Evolutionary conservation across 1,284 basidiomycete species (phyloP).

Genomic region (Papiliotrema terrestris): DNA sequence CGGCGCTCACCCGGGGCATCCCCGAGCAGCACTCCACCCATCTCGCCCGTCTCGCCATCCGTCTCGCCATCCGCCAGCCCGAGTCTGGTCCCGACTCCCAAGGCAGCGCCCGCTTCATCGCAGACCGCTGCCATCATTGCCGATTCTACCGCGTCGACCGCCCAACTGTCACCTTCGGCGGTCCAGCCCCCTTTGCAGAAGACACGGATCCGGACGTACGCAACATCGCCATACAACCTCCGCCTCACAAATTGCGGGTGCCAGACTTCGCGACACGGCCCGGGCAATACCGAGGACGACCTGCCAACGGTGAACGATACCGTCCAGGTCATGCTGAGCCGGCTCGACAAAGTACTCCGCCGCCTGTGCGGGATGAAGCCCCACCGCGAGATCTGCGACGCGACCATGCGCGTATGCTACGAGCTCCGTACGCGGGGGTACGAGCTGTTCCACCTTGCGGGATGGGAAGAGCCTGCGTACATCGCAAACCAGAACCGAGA

Average conservation of each 20-base stretch:
- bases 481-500: too few species aligned
- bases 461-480: neutral
- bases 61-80: too few species aligned
- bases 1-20: too few species aligned
- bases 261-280: neutral
- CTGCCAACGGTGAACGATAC: neutral
- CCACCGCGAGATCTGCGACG: conserved; percentile 1
- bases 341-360: conserved; percentile 14
- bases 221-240: conserved; percentile 1
- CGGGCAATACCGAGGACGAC: neutral
- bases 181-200: too few species aligned
- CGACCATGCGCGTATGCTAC: conserved; percentile 7
- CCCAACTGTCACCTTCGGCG: too few species aligned
- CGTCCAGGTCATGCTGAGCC: conserved; percentile 1
- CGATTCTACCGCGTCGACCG: too few species aligned
- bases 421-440: conserved; percentile 13
- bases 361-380: neutral
- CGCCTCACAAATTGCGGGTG: neutral
- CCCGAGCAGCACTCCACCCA: too few species aligned
- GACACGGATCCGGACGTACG: neutral
- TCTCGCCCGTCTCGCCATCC: too few species aligned
- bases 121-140: too few species aligned
- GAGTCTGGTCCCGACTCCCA: too few species aligned
- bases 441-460: conserved; percentile 22
- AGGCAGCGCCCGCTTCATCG: too few species aligned